Conservation (phyloP, 805 yeast species). For the Clavispora vitiphila region DNA sequence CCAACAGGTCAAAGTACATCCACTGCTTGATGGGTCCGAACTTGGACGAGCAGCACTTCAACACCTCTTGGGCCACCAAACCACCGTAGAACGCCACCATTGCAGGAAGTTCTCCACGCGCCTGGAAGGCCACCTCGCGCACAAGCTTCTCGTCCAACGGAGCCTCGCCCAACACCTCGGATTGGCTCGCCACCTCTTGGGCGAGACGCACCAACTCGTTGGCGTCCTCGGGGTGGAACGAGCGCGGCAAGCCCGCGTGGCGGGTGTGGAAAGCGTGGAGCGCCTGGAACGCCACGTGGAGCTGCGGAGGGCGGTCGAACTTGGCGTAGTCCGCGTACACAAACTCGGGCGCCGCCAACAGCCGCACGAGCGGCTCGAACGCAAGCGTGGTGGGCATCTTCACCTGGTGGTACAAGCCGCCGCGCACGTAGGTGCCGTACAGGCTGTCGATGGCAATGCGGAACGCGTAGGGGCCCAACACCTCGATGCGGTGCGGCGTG, state of each 20-base stretch:
- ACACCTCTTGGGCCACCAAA: constrained; percentile 90
- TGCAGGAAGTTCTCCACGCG: constrained; percentile 90
- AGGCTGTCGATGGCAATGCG: constrained; percentile 54
- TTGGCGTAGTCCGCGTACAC: constrained; percentile 86
- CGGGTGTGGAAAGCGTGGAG: constrained; percentile 65
- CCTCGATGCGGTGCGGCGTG: constrained; percentile 67
- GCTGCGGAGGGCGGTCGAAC: constrained; percentile 85
- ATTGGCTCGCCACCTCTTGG: constrained; percentile 51
- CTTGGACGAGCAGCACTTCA: constrained; percentile 93
- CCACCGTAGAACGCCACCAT: constrained; percentile 90
- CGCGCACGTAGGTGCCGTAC: constrained; percentile 64
- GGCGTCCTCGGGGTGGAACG: constrained; percentile 73
- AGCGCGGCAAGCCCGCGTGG: constrained; percentile 71
- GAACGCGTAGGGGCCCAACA: constrained; percentile 93
- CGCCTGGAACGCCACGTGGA: constrained; percentile 90
- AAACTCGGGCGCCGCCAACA: constrained; percentile 73
- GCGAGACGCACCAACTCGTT: constrained; percentile 56
- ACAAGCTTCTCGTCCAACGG: constrained; percentile 61
- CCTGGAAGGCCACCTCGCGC: constrained; percentile 72
- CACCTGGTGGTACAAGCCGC: constrained; percentile 91
- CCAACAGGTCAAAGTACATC: constrained; percentile 90
- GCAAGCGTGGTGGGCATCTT: constrained; percentile 66
- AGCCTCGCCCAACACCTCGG: constrained; percentile 49
- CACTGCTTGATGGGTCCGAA: constrained; percentile 91
- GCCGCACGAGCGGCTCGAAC: constrained; percentile 61